Evolutionary conservation across 73 alveolate species (phyloP).

Genomic region (Uronychia setigera): DNA sequence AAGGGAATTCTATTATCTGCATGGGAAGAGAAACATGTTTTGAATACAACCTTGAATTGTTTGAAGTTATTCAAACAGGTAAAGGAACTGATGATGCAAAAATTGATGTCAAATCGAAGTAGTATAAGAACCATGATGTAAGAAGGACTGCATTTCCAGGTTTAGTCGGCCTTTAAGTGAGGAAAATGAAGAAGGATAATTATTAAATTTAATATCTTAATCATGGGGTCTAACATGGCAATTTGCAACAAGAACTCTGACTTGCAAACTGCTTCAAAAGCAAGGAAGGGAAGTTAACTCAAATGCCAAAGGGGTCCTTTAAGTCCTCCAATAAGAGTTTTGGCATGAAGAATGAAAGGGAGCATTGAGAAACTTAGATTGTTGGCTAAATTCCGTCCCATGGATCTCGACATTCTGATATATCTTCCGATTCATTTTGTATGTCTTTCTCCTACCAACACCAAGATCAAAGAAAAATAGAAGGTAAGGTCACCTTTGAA

Average conservation of each 20-base stretch:
- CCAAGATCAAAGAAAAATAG: not conserved
- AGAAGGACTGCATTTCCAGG: no score
- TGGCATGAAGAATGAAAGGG: no score
- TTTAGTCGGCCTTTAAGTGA: no score
- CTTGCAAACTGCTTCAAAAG: no score
- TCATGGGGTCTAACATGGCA: not conserved
- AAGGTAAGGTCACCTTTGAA: not conserved
- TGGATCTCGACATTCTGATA: not conserved
- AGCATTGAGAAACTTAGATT: no score
- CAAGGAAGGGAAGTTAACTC: no score
- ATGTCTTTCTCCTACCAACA: not conserved
- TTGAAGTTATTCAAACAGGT: not conserved
- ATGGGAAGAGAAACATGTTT: not conserved
- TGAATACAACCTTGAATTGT: not conserved
- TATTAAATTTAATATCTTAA: not conserved
- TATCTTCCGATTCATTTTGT: not conserved
- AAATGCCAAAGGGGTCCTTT: no score
- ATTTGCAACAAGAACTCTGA: not conserved
- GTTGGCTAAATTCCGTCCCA: no score
- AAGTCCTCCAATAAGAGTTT: no score
- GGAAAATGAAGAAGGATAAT: no score
- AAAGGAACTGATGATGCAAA: not conserved
- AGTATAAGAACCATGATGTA: no score
- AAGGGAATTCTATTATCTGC: not conserved
- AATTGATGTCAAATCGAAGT: no score